Base-by-base conservation (phyloP, 2,329 filamentous ascomycete genomes). In the Penicillium sp. region DNA sequence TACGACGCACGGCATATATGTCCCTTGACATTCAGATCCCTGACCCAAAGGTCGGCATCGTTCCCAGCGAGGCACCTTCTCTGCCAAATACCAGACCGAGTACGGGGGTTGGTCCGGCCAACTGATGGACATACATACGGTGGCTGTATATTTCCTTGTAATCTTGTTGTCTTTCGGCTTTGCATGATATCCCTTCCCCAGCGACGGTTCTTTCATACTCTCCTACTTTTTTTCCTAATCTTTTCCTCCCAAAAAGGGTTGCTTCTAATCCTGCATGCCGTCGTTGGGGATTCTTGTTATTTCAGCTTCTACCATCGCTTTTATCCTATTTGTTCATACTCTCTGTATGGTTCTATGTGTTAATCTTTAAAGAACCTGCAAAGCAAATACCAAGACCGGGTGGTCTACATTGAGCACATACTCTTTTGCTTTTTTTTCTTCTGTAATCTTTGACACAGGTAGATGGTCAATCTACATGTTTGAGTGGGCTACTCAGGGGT, bases 1-100 rank as follows among this genome's bases (percentile, higher is more conserved):
- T 96, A 64, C 84, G 92, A 67, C 84, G 87, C 68, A 96, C 93
- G 39, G 93, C 90, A 1, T 97, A 96, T 74, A 88, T 96, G 86
- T 92, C 73, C 39, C 59, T 81, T 27, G 79, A 81, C 60, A 80
- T 81, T 37, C 79, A 81, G 62, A 80, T 81, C 31, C 79, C 79
- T 0, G 79, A 81, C 65, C 79, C 79, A 9, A 79, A 80, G 61
- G 73, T 81, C 16, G 75, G 77, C 46, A 72, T 79, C 24, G 73
- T 79, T 29, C 74, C 69, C 43, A 74, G 68, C 39, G 74, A 76
- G 43, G 70, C 61, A 4, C 63, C 64, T 16, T 77, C 75, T 1
- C 57, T 70, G 24, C 67, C 70, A 4, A 70, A 70, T 37, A 75
- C 71, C 41, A 66, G 73, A 53, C 73, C 73, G 4, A 71, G 66